Conservation (phyloP, 352 stramenopile species). For the Lagenidium sp. region DNA sequence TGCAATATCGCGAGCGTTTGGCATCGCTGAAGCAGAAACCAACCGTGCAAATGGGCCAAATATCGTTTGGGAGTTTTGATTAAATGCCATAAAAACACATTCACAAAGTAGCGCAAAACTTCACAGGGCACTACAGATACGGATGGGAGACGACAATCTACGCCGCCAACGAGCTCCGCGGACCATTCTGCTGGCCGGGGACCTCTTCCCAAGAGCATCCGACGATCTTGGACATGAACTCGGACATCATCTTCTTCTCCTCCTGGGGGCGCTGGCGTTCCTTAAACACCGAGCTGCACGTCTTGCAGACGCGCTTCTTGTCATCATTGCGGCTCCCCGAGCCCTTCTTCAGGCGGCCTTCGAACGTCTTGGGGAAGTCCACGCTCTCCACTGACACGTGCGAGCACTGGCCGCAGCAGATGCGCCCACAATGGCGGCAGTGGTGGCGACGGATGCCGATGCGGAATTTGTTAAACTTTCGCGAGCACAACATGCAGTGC, state of each 20-base stretch:
- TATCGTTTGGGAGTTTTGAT: constrained; percentile 60
- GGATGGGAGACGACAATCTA: not conserved
- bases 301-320: constrained; percentile 69
- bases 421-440: constrained; percentile 75
- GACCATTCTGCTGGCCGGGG: constrained; percentile 7
- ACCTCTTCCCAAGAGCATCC: constrained; percentile 53
- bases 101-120: not conserved
- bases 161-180: constrained; percentile 8
- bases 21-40: constrained; percentile 70
- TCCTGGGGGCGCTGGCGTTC: constrained; percentile 44
- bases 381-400: constrained; percentile 61
- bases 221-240: constrained; percentile 54
- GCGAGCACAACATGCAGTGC: constrained; percentile 74
- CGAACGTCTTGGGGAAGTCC: constrained; percentile 60
- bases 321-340: constrained; percentile 13
- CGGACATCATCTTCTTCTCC: constrained; percentile 36
- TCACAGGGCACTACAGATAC: not conserved
- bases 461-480: constrained; percentile 51
- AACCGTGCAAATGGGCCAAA: constrained; percentile 63
- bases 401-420: constrained; percentile 74
- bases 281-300: constrained; percentile 64
- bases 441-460: constrained; percentile 73
- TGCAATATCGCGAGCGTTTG: constrained; percentile 73
- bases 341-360: constrained; percentile 27
- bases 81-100: constrained; percentile 2